Evolutionary conservation across 306 rosid genomes (phyloP), one percentile per base, ranked within the genome.

Genomic region (Ochetophila trinervis): DNA sequence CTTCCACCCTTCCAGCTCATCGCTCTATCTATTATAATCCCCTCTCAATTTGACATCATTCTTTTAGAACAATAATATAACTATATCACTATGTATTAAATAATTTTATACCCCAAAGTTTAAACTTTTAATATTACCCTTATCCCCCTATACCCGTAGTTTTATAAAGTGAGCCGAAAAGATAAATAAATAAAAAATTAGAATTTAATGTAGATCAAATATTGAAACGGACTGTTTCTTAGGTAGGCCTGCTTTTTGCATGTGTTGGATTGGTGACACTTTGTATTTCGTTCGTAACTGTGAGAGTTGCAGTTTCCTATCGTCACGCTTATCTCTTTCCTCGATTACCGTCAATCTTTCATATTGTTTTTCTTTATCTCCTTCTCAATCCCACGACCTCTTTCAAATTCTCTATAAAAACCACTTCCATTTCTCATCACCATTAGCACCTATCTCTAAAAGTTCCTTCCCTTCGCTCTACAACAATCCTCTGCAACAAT

Each of bases 241-340:
- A n/a, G n/a, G n/a, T 50, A 5, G 17, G 6, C 9, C 22, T 15
- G 15, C n/a, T 19, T 5, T 49, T 49, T 50, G 54, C 54, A 50
- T 16, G 51, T 47, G 0, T 6, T 11, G 21, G 16, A 54, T 11
- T 40, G 62, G 54, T 22, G 47, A 18, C 42, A 1, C 20, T 35
- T 24, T 51, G 37, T 4, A 62, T 23, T 35, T 4, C 6, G 16
- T 47, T 23, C 35, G 4, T 35, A 17, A 59, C 52, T 59, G 59
- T 50, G 52, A 8, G 37, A 16, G 37, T 16, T 23, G 50, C 40
- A 16, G 59, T 69, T 70, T 53, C 13, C 62, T 62, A 62, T 62
- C 62, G 23, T 58, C 27, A 52, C 51, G 24, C 57, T 50, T 65
- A 57, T 72, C 72, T 56, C 52, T 42, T 14, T 57, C 80, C 85